A percentile compares a stretch with the other conserved stretches of the same genome.
Evolutionary conservation across 306 rosid species (phyloP).

Genomic region (Malus orientalis): DNA sequence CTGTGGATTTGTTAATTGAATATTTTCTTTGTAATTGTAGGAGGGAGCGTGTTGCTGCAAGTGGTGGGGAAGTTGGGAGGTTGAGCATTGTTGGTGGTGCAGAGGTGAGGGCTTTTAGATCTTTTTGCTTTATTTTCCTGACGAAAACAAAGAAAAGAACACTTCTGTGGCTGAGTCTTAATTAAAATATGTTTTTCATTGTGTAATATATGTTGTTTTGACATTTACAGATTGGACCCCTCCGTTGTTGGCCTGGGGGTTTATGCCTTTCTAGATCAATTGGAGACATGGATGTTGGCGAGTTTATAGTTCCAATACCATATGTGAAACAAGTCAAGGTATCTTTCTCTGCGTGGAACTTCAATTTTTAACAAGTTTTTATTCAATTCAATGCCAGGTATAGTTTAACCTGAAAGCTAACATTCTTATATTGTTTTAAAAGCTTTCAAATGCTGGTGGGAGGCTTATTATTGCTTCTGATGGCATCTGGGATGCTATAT

Average conservation of each 20-base stretch:
- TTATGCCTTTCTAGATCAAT: conserved; percentile 94
- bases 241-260: conserved; percentile 99
- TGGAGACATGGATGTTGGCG: conserved; percentile 98
- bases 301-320: conserved; percentile 88
- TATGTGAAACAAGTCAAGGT: conserved; percentile 97
- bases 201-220: conserved; percentile 19
- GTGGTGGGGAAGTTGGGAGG: conserved; percentile 98
- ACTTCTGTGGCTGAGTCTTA: neutral
- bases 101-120: conserved; percentile 45
- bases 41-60: conserved; percentile 89
- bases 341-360: neutral
- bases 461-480: conserved; percentile 95
- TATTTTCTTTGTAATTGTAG: conserved; percentile 30
- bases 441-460: conserved; percentile 85
- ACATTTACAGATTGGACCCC: conserved; percentile 84
- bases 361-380: neutral
- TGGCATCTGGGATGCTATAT: conserved; percentile 95
- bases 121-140: neutral
- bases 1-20: conserved; percentile 7
- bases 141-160: neutral
- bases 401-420: conserved; percentile 21
- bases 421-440: conserved; percentile 9
- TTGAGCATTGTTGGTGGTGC: conserved; percentile 88
- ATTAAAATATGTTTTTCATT: neutral
- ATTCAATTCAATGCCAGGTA: neutral